Base-by-base conservation (phyloP, 352 stramenopile genomes). In the Peronospora belbahrii region DNA sequence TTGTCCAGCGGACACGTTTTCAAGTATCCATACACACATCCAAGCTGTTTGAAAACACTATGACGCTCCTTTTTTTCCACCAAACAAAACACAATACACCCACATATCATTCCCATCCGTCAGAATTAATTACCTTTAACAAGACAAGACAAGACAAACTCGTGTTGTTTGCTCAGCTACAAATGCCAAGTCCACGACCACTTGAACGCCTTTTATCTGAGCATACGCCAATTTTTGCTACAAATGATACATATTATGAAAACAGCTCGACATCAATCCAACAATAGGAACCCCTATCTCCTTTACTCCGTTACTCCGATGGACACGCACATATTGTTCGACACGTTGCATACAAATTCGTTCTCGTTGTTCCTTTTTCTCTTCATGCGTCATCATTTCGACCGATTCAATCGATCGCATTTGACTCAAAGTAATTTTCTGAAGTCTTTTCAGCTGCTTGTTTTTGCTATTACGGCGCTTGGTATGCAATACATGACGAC, bases 11-110 rank as follows among this genome's bases (percentile, higher is more conserved):
- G 59, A 34, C 74, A 86, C 14, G 63, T 73, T 52, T 87, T 89
- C 57, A 92, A 52, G 40, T 85, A 85, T 6, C 80, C 77, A 38
- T 89, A 92, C 7, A 70, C 68, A 46, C 75, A 87, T 0, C 60
- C 71, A 22, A 89, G 67, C 60, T 92, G 80, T 48, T 92, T 92
- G 8, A 92, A 67, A 32, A 92, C 60, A 45, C 80, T 92, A 42
- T 92, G 56, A 28, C 64, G 66, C 39, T 92, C 80, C 79, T 88
- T 37, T 5, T 13, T 15, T 59, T 22, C 17, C 18, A 43, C n/a
- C 38, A 46, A 24, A 10, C 6, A 34, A 18, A 17, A 23, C 3
- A 1, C n/a, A 10, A 34, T 13, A 18, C 22, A 25, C n/a, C n/a
- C n/a, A n/a, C n/a, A n/a, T n/a, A n/a, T n/a, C n/a, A n/a, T n/a